Percentiles rank a stretch among this genome's conserved stretches.
These are phyloP conservation scores for Cairneyella variabilis DNA, from an alignment of 495 filamentous ascomycete genomes.

Conservation along the genomic window DNA sequence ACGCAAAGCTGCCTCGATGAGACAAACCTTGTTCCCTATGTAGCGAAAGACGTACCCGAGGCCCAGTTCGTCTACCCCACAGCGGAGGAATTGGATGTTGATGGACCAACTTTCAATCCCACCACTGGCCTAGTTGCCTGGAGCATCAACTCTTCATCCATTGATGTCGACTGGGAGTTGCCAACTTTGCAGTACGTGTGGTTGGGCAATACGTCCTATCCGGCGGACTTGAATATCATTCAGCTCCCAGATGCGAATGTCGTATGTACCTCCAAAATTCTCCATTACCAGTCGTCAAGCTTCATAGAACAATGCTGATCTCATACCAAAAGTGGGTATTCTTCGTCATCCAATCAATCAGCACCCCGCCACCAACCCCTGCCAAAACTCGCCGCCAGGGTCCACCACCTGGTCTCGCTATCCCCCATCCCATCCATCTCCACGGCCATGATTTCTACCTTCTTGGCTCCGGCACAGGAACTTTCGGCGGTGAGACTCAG, in stretches of 20 bases:
- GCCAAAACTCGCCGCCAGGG: neutral
- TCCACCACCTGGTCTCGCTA: slow-evolving; percentile 18
- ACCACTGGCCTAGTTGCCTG: neutral
- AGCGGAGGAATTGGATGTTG: neutral
- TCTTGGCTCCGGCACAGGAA: slow-evolving; percentile 37
- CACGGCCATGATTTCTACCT: slow-evolving; percentile 22
- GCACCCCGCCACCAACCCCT: too few relatives aligned
- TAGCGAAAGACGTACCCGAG: neutral
- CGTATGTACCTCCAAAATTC: neutral
- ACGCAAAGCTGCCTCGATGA: neutral
- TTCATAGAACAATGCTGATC: too few relatives aligned
- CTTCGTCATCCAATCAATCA: neutral
- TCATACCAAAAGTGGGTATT: neutral
- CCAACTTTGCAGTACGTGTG: neutral
- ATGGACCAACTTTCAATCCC: neutral
- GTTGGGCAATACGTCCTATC: neutral
- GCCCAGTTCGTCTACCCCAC: neutral
- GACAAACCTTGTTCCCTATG: neutral
- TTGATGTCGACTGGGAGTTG: neutral
- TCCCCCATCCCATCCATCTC: slow-evolving; percentile 45
- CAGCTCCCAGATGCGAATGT: neutral
- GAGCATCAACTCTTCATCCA: neutral
- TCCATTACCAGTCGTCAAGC: too few relatives aligned
- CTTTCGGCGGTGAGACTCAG: slow-evolving; percentile 20
- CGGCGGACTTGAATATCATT: neutral